Conservation (phyloP, 2,329 filamentous ascomycete species). For the Phaeophleospora eucalypticola region DNA sequence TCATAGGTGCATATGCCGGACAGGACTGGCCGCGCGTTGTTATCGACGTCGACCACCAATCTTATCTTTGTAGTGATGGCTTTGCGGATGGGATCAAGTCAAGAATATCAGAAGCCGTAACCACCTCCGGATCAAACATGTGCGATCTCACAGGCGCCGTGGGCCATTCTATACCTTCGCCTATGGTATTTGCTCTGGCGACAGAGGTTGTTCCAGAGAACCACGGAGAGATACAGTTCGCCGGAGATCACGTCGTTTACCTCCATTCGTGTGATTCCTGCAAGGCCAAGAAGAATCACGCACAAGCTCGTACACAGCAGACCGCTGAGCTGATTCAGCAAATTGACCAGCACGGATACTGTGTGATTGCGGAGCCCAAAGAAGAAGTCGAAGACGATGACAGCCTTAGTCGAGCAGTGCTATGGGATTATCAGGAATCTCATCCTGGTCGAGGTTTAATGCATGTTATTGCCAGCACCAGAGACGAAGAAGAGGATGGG, state of each 20-base stretch:
- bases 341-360: background rate
- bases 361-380: background rate
- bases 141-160: constrained; percentile 14
- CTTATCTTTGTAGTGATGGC: constrained; percentile 16
- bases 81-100: constrained; percentile 14
- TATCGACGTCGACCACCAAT: constrained; percentile 17
- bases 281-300: constrained; percentile 1
- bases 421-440: background rate
- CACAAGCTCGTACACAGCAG: background rate
- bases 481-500: background rate
- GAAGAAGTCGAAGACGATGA: background rate
- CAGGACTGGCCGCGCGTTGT: constrained; percentile 20
- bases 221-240: constrained; percentile 13
- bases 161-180: constrained; percentile 11
- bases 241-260: constrained; percentile 17
- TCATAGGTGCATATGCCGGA: constrained; percentile 17
- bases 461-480: constrained; percentile 1
- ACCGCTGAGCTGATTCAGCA: constrained; percentile 1
- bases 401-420: background rate
- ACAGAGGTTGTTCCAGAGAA: constrained; percentile 9
- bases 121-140: constrained; percentile 9
- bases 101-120: constrained; percentile 12
- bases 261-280: constrained; percentile 13
- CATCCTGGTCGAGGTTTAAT: background rate
- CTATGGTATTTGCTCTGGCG: constrained; percentile 16